Percentiles rank a stretch among this genome's conserved stretches.
These are phyloP conservation scores for Mytilinidion resinicola DNA, from an alignment of 495 filamentous ascomycete genomes.

Conservation along the genomic window DNA sequence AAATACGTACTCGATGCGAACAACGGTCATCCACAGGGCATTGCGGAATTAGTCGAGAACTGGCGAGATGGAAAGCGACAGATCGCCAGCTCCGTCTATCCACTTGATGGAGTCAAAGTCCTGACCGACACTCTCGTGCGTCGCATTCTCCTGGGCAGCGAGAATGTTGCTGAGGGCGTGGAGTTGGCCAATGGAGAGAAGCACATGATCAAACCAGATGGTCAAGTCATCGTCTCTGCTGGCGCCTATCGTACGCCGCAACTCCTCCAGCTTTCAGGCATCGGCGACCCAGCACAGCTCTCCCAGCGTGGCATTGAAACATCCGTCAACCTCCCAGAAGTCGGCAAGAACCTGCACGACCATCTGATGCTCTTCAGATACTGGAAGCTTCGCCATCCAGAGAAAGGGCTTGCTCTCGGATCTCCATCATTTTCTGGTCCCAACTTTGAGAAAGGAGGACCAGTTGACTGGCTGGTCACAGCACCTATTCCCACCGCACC, in stretches of 20 bases:
- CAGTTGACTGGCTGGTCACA: conserved; percentile 18
- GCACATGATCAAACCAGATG: conserved; percentile 3
- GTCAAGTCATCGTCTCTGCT: conserved; percentile 51
- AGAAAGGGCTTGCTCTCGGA: conserved; percentile 11
- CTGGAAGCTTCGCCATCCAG: conserved; percentile 22
- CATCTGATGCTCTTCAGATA: conserved; percentile 35
- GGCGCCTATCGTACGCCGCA: conserved; percentile 55
- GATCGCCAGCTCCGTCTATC: conserved; percentile 11
- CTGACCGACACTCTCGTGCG: conserved; percentile 3
- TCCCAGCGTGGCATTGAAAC: conserved; percentile 45
- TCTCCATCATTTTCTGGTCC: conserved; percentile 8
- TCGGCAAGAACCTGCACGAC: conserved; percentile 57
- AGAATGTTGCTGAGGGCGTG: conserved; percentile 5
- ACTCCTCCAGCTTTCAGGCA: conserved; percentile 58
- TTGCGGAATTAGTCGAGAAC: conserved; percentile 15
- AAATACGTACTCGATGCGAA: conserved; percentile 11
- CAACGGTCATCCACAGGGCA: conserved; percentile 11
- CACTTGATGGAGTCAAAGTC: conserved; percentile 5
- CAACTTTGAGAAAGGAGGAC: conserved; percentile 18
- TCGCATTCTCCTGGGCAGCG: not conserved
- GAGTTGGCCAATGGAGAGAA: conserved; percentile 5
- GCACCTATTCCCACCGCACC: conserved; percentile 1
- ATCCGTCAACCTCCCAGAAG: conserved; percentile 41
- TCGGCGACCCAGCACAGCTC: conserved; percentile 51
- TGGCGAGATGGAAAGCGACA: conserved; percentile 19